These are phyloP conservation scores for Triticum monococcum DNA, from an alignment of 176 grass and related monocot species.

Conservation along the genomic window DNA sequence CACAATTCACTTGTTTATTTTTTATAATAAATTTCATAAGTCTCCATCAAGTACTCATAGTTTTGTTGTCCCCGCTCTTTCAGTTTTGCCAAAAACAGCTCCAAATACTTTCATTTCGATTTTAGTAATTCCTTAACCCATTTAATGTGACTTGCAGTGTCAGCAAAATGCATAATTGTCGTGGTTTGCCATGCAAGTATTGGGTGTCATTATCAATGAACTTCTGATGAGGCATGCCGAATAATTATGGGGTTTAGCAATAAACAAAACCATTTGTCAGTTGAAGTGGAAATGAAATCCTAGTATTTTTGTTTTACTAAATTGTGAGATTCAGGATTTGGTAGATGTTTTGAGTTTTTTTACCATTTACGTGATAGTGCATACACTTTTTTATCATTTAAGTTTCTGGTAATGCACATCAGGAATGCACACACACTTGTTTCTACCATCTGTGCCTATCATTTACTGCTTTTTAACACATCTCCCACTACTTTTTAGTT, in stretches of 20 bases:
- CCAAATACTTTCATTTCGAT: neutral
- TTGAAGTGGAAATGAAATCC: neutral
- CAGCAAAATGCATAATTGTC: neutral
- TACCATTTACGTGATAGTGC: neutral
- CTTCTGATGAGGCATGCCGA: neutral
- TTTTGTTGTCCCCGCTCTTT: neutral
- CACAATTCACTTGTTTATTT: neutral
- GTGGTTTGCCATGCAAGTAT: neutral
- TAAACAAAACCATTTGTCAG: neutral
- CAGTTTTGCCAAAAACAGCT: neutral
- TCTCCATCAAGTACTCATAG: neutral
- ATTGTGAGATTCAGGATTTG: neutral
- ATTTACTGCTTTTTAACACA: conserved; percentile 5
- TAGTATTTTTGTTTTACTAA: neutral
- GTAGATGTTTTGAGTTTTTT: neutral
- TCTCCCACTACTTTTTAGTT: conserved; percentile 9
- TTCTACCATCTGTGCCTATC: neutral
- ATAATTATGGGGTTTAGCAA: neutral
- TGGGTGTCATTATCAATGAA: neutral
- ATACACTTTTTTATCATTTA: neutral
- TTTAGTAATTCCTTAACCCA: neutral
- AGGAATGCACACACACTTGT: neutral
- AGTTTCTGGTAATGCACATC: neutral
- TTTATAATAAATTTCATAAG: neutral
- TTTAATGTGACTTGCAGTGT: conserved; percentile 5